Conservation (phyloP, 192 early-diverging fungal genomes). For the Podila epigama region DNA sequence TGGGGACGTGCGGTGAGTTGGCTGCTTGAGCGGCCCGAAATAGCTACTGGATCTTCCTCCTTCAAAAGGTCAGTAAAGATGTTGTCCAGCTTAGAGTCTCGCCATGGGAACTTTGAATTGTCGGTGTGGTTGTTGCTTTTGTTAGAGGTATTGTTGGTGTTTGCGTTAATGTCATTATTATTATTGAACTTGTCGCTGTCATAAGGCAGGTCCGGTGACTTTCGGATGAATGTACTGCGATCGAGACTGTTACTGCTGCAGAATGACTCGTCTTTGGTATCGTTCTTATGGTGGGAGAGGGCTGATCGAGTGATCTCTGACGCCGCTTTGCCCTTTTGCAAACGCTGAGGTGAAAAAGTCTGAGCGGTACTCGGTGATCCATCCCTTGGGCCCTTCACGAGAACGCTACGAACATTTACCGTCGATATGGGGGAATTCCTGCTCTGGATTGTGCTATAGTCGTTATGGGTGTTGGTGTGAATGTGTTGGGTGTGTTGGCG, state of each 20-base stretch:
- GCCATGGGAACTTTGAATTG: conserved; percentile 24
- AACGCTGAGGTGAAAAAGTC: no score
- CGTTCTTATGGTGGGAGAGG: no score
- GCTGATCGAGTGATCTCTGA: no score
- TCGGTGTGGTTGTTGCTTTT: conserved; percentile 8
- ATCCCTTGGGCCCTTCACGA: no score
- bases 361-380: no score
- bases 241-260: background rate
- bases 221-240: background rate
- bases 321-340: no score
- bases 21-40: background rate
- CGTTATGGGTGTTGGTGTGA: background rate
- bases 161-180: conserved; percentile 15
- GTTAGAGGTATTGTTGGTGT: background rate
- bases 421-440: no score
- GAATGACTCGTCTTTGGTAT: background rate
- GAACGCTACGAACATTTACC: no score
- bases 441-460: no score
- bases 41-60: conserved; percentile 4
- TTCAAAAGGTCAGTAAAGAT: conserved; percentile 31
- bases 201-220: background rate
- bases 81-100: conserved; percentile 24
- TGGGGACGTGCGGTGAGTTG: conserved; percentile 2
- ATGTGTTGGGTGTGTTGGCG: no score
- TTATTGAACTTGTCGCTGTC: conserved; percentile 21